A percentile compares a stretch with the other conserved stretches of the same genome.
These are phyloP conservation scores for Didymella sp. DNA, from an alignment of 2,329 filamentous ascomycete species.

Conservation along the genomic window DNA sequence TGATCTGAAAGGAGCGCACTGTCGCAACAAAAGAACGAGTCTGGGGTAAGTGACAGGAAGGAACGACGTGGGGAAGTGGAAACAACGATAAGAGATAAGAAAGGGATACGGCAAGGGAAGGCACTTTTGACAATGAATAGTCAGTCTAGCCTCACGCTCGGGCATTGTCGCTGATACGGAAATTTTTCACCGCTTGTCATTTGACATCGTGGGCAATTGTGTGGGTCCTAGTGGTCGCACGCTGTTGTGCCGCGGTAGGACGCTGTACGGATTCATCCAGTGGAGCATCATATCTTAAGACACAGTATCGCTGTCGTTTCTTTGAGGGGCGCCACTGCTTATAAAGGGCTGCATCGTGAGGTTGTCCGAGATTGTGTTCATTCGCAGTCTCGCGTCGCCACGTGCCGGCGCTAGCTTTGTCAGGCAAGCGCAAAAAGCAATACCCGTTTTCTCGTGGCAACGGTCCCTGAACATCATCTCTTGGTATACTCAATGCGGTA, in stretches of 20 bases:
- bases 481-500: constrained; percentile 31
- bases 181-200: constrained; percentile 46
- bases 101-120: constrained; percentile 17
- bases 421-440: not conserved
- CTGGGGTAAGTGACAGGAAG: constrained; percentile 22
- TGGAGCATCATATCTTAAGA: not conserved
- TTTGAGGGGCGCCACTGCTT: not conserved
- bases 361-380: constrained; percentile 1
- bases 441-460: constrained; percentile 8
- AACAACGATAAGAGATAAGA: constrained; percentile 30
- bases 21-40: constrained; percentile 10
- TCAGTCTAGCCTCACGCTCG: constrained; percentile 41
- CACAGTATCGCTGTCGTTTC: not conserved
- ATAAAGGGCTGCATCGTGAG: constrained; percentile 4
- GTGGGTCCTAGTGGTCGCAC: constrained; percentile 16
- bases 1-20: constrained; percentile 7
- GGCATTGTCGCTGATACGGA: constrained; percentile 30
- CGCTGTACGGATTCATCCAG: not conserved
- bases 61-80: constrained; percentile 29
- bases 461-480: constrained; percentile 10
- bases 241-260: not conserved
- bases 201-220: constrained; percentile 30
- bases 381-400: constrained; percentile 1
- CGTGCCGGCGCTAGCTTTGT: constrained; percentile 10
- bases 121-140: constrained; percentile 22